Percentiles rank a stretch among this genome's conserved stretches.
Conservation (phyloP, 2,329 filamentous ascomycete genomes). For the Acephala macrosclerotiorum region DNA sequence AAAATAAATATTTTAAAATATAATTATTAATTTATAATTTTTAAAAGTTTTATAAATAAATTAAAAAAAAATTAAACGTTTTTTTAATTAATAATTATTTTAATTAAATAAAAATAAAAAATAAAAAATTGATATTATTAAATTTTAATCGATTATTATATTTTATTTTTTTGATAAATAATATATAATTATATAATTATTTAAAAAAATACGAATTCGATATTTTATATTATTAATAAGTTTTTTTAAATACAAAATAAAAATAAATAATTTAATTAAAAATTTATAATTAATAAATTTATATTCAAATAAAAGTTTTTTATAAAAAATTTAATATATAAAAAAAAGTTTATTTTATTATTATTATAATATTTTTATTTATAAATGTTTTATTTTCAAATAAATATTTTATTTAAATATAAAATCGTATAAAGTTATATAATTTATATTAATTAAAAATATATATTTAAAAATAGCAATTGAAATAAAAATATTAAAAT, state of each 20-base stretch:
- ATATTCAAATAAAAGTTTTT: no score
- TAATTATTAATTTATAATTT: neutral
- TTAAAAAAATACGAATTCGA: slow-evolving; percentile 1
- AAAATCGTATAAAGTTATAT: no score
- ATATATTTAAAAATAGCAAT: no score
- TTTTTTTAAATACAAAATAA: neutral
- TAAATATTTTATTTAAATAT: no score
- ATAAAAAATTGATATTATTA: neutral
- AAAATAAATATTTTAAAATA: neutral
- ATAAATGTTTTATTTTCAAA: no score
- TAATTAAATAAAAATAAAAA: neutral
- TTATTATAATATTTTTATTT: no score
- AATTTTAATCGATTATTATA: neutral
- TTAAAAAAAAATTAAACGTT: neutral
- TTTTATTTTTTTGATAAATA: neutral
- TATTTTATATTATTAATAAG: neutral
- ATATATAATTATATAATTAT: neutral
- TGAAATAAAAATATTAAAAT: no score
- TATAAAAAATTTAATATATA: no score
- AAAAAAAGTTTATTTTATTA: no score
- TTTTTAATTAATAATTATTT: neutral
- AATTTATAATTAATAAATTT: no score
- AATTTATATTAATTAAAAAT: no score
- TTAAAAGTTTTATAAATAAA: neutral
- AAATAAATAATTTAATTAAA: no score